A percentile compares a stretch with the other conserved stretches of the same genome.
phyloP scores from a whole-genome alignment of 768 basidiomycete species.

The Calvatia gigantea region DNA sequence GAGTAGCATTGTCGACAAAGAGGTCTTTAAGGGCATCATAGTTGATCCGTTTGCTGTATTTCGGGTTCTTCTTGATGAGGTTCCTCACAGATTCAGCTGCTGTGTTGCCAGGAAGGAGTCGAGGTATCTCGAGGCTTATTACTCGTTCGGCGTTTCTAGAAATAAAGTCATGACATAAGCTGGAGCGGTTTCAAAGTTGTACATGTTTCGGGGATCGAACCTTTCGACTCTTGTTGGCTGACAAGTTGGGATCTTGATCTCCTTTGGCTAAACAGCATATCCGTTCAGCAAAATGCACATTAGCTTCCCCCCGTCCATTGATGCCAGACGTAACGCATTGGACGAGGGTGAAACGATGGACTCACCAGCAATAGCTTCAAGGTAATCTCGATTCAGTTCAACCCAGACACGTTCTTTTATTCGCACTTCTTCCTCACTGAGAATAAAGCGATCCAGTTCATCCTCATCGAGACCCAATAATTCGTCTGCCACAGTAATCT shows the following conservation, averaged over 20 bases:
- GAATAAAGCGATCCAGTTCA: conserved; percentile 77
- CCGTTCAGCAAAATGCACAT: conserved; percentile 40
- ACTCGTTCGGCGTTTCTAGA: conserved; percentile 64
- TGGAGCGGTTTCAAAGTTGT: conserved; percentile 30
- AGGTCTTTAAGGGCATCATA: conserved; percentile 85
- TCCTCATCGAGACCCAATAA: conserved; percentile 84
- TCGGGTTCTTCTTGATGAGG: conserved; percentile 79
- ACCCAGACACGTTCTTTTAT: conserved; percentile 94
- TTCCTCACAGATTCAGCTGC: conserved; percentile 76
- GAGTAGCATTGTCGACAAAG: conserved; percentile 48
- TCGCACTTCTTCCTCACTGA: conserved; percentile 76
- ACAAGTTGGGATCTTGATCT: conserved; percentile 42
- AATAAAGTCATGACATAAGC: conserved; percentile 12
- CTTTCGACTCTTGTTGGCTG: conserved; percentile 64
- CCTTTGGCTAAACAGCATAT: conserved; percentile 57
- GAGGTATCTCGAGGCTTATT: conserved; percentile 70
- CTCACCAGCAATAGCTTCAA: conserved; percentile 83
- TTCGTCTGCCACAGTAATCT: conserved; percentile 54
- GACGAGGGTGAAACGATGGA: conserved; percentile 14
- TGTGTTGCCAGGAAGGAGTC: conserved; percentile 63
- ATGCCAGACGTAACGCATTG: conserved; percentile 3
- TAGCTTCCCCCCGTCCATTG: conserved; percentile 2
- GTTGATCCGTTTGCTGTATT: conserved; percentile 91
- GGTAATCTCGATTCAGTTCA: conserved; percentile 87
- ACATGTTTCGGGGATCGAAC: conserved; percentile 57